Evolutionary conservation across 2,329 filamentous ascomycete species (phyloP).

Genomic region (Parastagonospora nodorum): DNA sequence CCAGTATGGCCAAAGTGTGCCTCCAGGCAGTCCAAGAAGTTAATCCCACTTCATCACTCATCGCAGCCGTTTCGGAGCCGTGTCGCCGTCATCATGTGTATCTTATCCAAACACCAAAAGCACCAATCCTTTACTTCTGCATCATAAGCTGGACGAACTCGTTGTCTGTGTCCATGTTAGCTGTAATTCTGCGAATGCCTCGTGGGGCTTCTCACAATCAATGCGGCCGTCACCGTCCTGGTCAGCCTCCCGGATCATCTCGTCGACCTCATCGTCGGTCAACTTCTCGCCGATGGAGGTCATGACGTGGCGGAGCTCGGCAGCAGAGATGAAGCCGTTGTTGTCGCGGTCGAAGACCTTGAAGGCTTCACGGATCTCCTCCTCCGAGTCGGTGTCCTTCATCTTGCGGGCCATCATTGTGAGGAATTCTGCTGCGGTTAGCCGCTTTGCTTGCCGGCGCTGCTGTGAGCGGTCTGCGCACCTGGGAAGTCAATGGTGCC

Average conservation of each 20-base stretch:
- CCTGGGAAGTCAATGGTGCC: slow-evolving; percentile 69
- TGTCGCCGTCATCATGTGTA: slow-evolving; percentile 35
- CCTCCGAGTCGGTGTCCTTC: slow-evolving; percentile 65
- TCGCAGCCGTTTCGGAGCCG: slow-evolving; percentile 34
- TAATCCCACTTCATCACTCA: slow-evolving; percentile 34
- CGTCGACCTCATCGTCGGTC: slow-evolving; percentile 66
- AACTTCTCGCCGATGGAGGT: slow-evolving; percentile 68
- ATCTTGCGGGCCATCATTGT: slow-evolving; percentile 69
- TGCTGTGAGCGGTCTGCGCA: slow-evolving; percentile 27
- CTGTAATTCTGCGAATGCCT: background rate
- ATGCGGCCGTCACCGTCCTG: slow-evolving; percentile 68
- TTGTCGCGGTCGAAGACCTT: slow-evolving; percentile 70
- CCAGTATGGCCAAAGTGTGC: slow-evolving; percentile 18
- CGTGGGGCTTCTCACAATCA: slow-evolving; percentile 57
- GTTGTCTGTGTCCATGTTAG: slow-evolving; percentile 51
- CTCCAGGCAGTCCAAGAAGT: slow-evolving; percentile 21
- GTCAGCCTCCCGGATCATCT: slow-evolving; percentile 69
- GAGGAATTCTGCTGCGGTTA: slow-evolving; percentile 60
- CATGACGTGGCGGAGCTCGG: slow-evolving; percentile 67
- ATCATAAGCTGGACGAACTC: slow-evolving; percentile 63
- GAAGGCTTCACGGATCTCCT: slow-evolving; percentile 69
- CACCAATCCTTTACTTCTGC: slow-evolving; percentile 53
- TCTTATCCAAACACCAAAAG: slow-evolving; percentile 32
- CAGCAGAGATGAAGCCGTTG: slow-evolving; percentile 67
- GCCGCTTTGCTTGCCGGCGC: background rate